Percentiles rank a stretch among this genome's conserved stretches.
Conservation (phyloP, 2,329 filamentous ascomycete species). For the Diplodia sapinea region DNA sequence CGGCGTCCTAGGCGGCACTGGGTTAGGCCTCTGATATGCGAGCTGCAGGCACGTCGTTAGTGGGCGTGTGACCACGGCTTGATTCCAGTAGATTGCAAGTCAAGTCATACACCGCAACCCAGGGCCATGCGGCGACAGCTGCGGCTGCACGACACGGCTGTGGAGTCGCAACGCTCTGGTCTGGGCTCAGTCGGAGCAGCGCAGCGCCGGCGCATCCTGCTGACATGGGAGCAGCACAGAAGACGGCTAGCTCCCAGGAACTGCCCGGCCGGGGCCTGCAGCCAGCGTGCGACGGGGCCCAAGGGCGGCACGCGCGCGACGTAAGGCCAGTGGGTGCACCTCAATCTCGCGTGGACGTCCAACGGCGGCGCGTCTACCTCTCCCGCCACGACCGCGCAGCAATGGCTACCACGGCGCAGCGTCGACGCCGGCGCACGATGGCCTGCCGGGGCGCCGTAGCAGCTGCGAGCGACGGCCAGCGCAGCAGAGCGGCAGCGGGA, state of each 20-base stretch:
- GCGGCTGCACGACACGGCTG: slow-evolving; percentile 17
- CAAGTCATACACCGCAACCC: slow-evolving; percentile 24
- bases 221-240: background rate
- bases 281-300: background rate
- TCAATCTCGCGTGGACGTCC: slow-evolving; percentile 19
- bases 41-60: slow-evolving; percentile 24
- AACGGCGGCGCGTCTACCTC: slow-evolving; percentile 4
- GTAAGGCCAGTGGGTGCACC: slow-evolving; percentile 6
- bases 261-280: slow-evolving; percentile 7
- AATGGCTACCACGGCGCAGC: background rate
- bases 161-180: slow-evolving; percentile 14
- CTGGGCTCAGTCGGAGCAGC: slow-evolving; percentile 2
- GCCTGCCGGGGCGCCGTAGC: background rate
- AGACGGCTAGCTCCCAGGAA: slow-evolving; percentile 21
- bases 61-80: slow-evolving; percentile 19
- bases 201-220: background rate
- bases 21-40: slow-evolving; percentile 7
- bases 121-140: background rate
- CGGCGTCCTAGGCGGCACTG: slow-evolving; percentile 11
- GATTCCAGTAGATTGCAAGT: slow-evolving; percentile 17
- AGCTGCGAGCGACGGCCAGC: slow-evolving; percentile 6
- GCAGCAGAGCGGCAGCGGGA: background rate
- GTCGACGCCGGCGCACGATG: background rate
- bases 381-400: background rate
- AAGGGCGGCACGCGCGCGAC: slow-evolving; percentile 2